Percentiles rank a stretch among this genome's conserved stretches.
These are phyloP conservation scores for Choiromyces venosus DNA, from an alignment of 495 filamentous ascomycete genomes.

Conservation along the genomic window DNA sequence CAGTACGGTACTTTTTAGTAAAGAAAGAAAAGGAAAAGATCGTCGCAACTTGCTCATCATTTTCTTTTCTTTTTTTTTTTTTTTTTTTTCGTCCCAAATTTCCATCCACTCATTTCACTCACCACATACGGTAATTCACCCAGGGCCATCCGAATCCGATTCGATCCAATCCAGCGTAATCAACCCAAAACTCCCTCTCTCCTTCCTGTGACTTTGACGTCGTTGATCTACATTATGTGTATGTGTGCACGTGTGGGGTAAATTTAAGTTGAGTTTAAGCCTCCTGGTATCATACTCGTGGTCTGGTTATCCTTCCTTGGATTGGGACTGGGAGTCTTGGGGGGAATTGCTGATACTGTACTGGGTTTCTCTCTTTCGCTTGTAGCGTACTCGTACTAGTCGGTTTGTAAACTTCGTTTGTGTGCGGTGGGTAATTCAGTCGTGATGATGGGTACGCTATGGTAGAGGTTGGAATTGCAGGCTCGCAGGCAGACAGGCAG, in stretches of 20 bases:
- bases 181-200: background rate
- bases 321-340: too few relatives aligned
- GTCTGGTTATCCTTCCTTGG: background rate
- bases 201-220: background rate
- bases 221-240: background rate
- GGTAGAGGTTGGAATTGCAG: background rate
- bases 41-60: background rate
- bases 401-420: background rate
- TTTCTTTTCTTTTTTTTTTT: background rate
- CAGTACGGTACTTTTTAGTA: too few relatives aligned
- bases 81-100: background rate
- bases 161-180: background rate
- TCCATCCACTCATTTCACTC: background rate
- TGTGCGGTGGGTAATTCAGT: background rate
- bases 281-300: too few relatives aligned
- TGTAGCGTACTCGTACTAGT: background rate
- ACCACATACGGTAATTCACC: background rate
- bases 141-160: background rate
- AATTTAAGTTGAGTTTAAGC: too few relatives aligned
- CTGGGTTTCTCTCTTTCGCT: background rate
- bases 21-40: too few relatives aligned
- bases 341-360: too few relatives aligned
- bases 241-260: too few relatives aligned
- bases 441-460: background rate
- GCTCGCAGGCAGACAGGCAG: too few relatives aligned